These are phyloP conservation scores for Phytophthora tentaculata DNA, from an alignment of 352 stramenopile species.

Conservation along the genomic window DNA sequence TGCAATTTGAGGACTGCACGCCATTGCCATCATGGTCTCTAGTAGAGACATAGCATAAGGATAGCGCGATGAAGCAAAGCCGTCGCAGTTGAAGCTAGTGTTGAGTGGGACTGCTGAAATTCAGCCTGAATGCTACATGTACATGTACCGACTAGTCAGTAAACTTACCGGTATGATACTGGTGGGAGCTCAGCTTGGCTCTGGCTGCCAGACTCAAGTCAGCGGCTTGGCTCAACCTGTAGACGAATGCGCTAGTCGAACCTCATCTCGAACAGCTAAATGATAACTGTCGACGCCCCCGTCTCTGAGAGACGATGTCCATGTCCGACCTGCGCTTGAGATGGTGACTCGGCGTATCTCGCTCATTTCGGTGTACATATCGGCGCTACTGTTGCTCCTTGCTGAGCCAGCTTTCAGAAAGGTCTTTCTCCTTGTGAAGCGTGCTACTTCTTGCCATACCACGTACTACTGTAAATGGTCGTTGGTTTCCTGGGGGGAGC, in stretches of 20 bases:
- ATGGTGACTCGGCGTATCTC: constrained; percentile 27
- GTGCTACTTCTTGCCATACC: no score
- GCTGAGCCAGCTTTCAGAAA: constrained; percentile 29
- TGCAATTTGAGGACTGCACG: constrained; percentile 4
- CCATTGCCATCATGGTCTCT: constrained; percentile 8
- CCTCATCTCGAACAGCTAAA: constrained; percentile 21
- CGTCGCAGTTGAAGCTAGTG: constrained; percentile 30
- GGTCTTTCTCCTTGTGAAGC: not conserved
- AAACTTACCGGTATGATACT: constrained; percentile 9
- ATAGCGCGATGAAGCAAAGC: no score
- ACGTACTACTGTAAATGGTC: no score
- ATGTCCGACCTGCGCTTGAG: constrained; percentile 21
- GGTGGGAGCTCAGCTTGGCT: no score
- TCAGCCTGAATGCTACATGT: no score
- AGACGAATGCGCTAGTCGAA: constrained; percentile 33
- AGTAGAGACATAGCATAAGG: no score
- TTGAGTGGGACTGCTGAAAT: constrained; percentile 20
- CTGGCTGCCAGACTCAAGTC: not conserved
- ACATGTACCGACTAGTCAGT: not conserved
- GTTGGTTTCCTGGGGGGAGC: no score
- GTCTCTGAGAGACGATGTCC: constrained; percentile 12
- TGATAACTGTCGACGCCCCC: not conserved
- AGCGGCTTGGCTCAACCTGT: constrained; percentile 6
- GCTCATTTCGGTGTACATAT: constrained; percentile 7
- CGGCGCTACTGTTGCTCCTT: constrained; percentile 1